Evolutionary conservation across 371 early-diverging fungal species (phyloP).

Genomic region (Synchytrium microbalum): DNA sequence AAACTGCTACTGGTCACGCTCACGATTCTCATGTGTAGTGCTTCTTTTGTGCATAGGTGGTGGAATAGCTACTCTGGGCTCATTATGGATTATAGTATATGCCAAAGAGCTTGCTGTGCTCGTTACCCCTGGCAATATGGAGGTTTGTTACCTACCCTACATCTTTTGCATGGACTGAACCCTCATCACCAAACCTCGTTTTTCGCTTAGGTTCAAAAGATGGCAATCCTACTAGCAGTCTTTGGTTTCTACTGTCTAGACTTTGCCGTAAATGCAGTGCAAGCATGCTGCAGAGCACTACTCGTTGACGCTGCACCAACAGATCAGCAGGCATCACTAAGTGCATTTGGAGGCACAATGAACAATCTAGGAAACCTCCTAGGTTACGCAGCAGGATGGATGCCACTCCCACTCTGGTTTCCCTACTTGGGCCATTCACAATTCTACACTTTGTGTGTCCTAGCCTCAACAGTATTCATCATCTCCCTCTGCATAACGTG

Average conservation of each 20-base stretch:
- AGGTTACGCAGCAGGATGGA: slow-evolving; percentile 81
- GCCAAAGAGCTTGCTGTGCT: slow-evolving; percentile 53
- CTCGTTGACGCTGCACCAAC: slow-evolving; percentile 78
- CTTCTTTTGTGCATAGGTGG: slow-evolving; percentile 66
- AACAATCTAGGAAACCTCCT: slow-evolving; percentile 77
- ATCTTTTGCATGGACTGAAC: background rate
- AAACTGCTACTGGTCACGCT: background rate
- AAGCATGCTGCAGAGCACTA: slow-evolving; percentile 78
- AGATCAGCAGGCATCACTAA: slow-evolving; percentile 75
- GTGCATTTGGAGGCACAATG: slow-evolving; percentile 88
- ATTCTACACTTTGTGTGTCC: slow-evolving; percentile 67
- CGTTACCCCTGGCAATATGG: background rate
- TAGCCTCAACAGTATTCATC: slow-evolving; percentile 59
- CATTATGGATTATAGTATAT: slow-evolving; percentile 72
- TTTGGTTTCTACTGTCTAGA: slow-evolving; percentile 76
- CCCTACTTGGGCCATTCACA: slow-evolving; percentile 75
- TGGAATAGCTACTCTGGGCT: slow-evolving; percentile 49
- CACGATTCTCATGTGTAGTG: slow-evolving; percentile 23
- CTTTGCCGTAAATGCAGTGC: slow-evolving; percentile 81
- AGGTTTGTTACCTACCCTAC: background rate
- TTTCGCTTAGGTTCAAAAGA: slow-evolving; percentile 3
- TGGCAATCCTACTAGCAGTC: slow-evolving; percentile 53
- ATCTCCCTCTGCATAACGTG: slow-evolving; percentile 61
- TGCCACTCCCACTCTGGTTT: slow-evolving; percentile 60
- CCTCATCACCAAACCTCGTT: background rate